A percentile compares a stretch with the other conserved stretches of the same genome.
These are phyloP conservation scores for Arthrobotrys musiformis DNA, from an alignment of 2,329 filamentous ascomycete species.

Conservation along the genomic window DNA sequence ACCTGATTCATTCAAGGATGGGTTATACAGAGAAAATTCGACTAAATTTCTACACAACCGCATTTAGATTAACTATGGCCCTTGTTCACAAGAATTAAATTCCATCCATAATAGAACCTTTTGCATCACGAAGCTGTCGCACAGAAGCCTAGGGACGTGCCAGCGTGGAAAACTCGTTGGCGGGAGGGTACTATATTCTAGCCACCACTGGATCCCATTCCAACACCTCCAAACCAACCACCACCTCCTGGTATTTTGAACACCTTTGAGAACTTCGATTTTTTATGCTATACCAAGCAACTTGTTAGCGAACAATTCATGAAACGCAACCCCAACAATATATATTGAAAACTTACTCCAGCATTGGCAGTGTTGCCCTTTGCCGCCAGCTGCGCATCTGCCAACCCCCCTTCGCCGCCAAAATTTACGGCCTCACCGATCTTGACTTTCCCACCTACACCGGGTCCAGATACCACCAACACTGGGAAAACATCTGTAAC, in stretches of 20 bases:
- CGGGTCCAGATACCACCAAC: conserved; percentile 40
- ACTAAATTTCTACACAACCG: no score
- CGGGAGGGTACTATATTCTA: background rate
- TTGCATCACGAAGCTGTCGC: no score
- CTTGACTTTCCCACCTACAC: conserved; percentile 40
- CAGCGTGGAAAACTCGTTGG: no score
- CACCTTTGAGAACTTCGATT: conserved; percentile 25
- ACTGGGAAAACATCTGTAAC: conserved; percentile 47
- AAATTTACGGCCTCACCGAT: conserved; percentile 50
- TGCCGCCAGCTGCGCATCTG: conserved; percentile 39
- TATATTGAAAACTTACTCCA: conserved; percentile 18
- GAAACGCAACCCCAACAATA: background rate
- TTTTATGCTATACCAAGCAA: conserved; percentile 26
- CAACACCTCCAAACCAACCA: conserved; percentile 41
- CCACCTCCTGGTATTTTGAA: conserved; percentile 32
- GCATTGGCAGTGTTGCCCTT: conserved; percentile 34
- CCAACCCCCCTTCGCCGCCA: conserved; percentile 29
- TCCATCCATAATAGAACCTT: no score
- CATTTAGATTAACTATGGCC: no score
- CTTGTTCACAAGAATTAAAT: no score
- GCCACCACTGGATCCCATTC: background rate
- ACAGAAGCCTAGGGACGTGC: no score
- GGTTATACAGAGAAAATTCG: no score
- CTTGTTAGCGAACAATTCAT: background rate
- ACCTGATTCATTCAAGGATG: no score